Evolutionary conservation across 805 yeast genomes (phyloP).

Genomic region (Candida golubevii): DNA sequence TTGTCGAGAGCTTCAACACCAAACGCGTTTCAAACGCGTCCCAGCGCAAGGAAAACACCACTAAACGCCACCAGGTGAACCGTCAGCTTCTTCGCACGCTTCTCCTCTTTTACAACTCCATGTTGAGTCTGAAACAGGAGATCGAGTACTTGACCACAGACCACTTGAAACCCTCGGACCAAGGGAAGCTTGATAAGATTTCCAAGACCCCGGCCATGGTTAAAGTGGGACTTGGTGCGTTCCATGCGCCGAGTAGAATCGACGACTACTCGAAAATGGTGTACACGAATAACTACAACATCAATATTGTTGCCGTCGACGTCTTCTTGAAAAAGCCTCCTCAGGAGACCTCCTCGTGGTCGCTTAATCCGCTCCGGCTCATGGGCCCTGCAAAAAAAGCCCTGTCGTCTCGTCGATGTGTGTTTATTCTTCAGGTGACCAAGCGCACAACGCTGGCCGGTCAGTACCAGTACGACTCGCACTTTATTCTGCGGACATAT

Average conservation of each 20-base stretch:
- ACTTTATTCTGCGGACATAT: slow-evolving; percentile 60
- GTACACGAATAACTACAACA: slow-evolving; percentile 52
- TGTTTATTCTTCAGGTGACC: slow-evolving; percentile 48
- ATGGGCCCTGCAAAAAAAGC: slow-evolving; percentile 1
- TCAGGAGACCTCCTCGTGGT: slow-evolving; percentile 13
- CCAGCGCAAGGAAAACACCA: slow-evolving; percentile 70
- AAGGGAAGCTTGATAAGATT: slow-evolving; percentile 35
- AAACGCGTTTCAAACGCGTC: slow-evolving; percentile 68
- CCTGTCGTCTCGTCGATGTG: slow-evolving; percentile 26
- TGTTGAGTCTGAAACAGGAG: slow-evolving; percentile 61
- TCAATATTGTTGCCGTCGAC: slow-evolving; percentile 69
- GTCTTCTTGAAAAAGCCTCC: slow-evolving; percentile 12
- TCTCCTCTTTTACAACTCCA: slow-evolving; percentile 68
- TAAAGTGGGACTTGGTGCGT: slow-evolving; percentile 12
- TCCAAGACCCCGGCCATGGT: slow-evolving; percentile 14
- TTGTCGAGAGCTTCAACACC: slow-evolving; percentile 71
- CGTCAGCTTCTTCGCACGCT: slow-evolving; percentile 59
- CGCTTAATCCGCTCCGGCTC: slow-evolving; percentile 12
- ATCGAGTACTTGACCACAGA: slow-evolving; percentile 36
- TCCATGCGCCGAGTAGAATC: slow-evolving; percentile 9
- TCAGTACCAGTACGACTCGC: slow-evolving; percentile 18
- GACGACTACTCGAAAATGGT: slow-evolving; percentile 22
- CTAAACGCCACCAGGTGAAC: slow-evolving; percentile 56
- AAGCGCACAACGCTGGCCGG: slow-evolving; percentile 18
- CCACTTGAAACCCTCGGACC: slow-evolving; percentile 35